Base-by-base conservation (phyloP, 257 asterid species). In the Schizonepeta tenuifolia region DNA sequence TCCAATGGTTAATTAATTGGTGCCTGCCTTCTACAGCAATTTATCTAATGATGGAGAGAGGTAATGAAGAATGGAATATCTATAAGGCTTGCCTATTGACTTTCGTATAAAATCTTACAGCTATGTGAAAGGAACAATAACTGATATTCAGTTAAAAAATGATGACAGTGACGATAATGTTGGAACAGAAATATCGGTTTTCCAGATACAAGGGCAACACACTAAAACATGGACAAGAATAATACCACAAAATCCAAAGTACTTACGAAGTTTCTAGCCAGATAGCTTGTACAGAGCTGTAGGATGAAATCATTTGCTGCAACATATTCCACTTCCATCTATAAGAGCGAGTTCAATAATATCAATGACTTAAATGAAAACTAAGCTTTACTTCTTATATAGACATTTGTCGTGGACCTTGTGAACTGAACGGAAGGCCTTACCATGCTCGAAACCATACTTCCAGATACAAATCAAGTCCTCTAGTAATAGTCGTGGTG, bases 191-290 rank as follows among this genome's bases (percentile, higher is more conserved):
- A 24, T 2, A 24, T 1, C 28, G 28, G 28, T 24, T 24, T 24
- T 24, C 28, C 28, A 1, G 28, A 56, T 50, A 63, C 56, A 61
- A 62, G 50, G 33, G 36, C 65, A 43, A 78, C 31, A 15, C 70
- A 68, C 50, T 44, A 55, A 70, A 67, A 73, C 53, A 33, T 14
- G 38, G 63, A 72, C 17, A 26, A 61, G 65, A 76, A 36, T 57
- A 57, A 57, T 9, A 36, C 72, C 22, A 74, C 47, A 69, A 70
- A 72, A 68, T 65, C 11, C 21, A 67, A 70, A 67, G 77, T 76
- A 87, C 98, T 87, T 81, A 92, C 98, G 73, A 93, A 88, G 87
- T 90, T 90, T 80, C 88, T 84, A 44, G 97, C 95, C 62, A 93
- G 78, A 77, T 83, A 90, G 82, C 85, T 79, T 74, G 83, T 77